Base-by-base conservation (phyloP, 805 yeast genomes). In the Myxozyma monticola region DNA sequence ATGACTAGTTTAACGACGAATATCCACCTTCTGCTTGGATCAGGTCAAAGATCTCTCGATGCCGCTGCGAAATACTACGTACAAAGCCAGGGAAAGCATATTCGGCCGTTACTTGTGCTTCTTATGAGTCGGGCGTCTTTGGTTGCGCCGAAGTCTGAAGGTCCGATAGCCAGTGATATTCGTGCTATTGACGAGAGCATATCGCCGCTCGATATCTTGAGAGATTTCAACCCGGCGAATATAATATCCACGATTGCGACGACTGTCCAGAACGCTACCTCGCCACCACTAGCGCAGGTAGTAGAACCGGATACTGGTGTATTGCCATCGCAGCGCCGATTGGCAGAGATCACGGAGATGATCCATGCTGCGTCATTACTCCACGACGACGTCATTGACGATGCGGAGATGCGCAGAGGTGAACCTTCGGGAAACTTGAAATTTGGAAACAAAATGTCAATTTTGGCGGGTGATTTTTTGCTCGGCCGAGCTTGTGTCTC, bases 321-420 rank as follows among this genome's bases (percentile, higher is more conserved):
- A 42, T 73, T 91, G 51, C 98, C 99, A 39, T 89, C 93, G 60
- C 99, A 93, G 71, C 77, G 98, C 59, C 77, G 99, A 51, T 75
- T 93, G 48, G 98, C 99, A 0, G 99, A 93, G 71, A 91, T 93
- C 62, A 96, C 91, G 8, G 99, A 93, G 70, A 87, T 93, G 96
- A 93, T 93, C 59, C 99, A 93, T 68, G 93, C 98, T 0, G 98
- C 99, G 2, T 85, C 96, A 10, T 72, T 93, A 57, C 76, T 93
- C 47, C 99, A 93, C 68, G 99, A 93, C 70, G 99, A 93, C 68
- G 99, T 93, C 54, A 91, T 93, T 62, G 99, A 93, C 70, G 75
- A 78, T 64, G 76, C 83, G 39, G 97, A 87, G 63, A 78, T 91
- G 29, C 77, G 99, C 66, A 76, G 99, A 57, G 95, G 96, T 37